A percentile compares a stretch with the other conserved stretches of the same genome.
Conservation (phyloP, 78 protist species). For the slime mould (Dictyostelium discoideum) region dicty_2.7 NC_007090.3:4388001-4388500, state of each 20-base stretch:
- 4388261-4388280: conserved; percentile 7
- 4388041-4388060: too few species aligned
- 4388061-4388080: too few species aligned
- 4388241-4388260: not conserved
- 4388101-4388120: not conserved
- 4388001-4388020: too few species aligned
- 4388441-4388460: not conserved
- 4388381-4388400: conserved; percentile 22
- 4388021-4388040: too few species aligned
- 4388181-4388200: conserved; percentile 41
- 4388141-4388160: not conserved
- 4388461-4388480: not conserved
- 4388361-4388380: conserved; percentile 19
- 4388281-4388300: not conserved
- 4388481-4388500: not conserved
- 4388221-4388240: not conserved
- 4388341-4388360: conserved; percentile 39
- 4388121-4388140: not conserved
- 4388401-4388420: not conserved
- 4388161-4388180: not conserved
- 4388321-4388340: not conserved
- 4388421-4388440: not conserved
- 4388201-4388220: conserved; percentile 28
- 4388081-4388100: not conserved
- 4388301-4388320: not conserved